phyloP scores from a whole-genome alignment of 352 stramenopile species.

The Globisporangium nodosum region DNA sequence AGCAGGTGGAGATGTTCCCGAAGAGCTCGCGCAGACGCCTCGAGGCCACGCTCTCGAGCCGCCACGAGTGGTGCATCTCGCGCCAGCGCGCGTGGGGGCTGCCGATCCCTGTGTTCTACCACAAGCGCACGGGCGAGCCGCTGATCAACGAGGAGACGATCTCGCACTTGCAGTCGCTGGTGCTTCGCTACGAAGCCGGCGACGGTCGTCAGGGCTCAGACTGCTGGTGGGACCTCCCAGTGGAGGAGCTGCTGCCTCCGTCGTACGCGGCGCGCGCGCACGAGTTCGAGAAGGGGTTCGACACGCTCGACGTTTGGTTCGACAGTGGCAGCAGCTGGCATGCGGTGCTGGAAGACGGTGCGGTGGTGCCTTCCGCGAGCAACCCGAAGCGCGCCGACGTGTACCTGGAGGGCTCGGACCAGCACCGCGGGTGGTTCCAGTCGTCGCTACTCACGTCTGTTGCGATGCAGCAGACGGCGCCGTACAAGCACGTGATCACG shows the following conservation, averaged over 20 bases:
- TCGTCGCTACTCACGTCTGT: conserved; percentile 94
- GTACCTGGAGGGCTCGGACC: conserved; percentile 96
- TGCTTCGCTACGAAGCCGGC: conserved; percentile 33
- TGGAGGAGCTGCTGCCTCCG: conserved; percentile 60
- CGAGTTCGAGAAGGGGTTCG: conserved; percentile 93
- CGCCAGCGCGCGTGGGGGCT: conserved; percentile 97
- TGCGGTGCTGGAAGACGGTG: conserved; percentile 51
- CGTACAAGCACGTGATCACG: conserved; percentile 97
- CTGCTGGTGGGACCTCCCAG: conserved; percentile 93
- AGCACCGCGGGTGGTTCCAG: conserved; percentile 99
- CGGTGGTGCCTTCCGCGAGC: conserved; percentile 8
- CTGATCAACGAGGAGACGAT: conserved; percentile 92
- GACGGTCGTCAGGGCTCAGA: conserved; percentile 89
- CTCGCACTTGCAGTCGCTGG: conserved; percentile 64
- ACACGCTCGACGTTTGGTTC: conserved; percentile 99
- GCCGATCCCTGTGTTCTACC: conserved; percentile 98
- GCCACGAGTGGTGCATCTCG: conserved; percentile 98
- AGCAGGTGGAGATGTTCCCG: conserved; percentile 91
- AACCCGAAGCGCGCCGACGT: conserved; percentile 88
- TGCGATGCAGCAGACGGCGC: conserved; percentile 72
- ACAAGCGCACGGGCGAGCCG: conserved; percentile 84
- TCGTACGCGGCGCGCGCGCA: conserved; percentile 60
- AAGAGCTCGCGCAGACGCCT: conserved; percentile 77
- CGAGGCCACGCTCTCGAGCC: conserved; percentile 79
- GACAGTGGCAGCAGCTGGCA: conserved; percentile 91